Conservation (phyloP, 441 rosid species). For the Populus trichocarpa region DNA sequence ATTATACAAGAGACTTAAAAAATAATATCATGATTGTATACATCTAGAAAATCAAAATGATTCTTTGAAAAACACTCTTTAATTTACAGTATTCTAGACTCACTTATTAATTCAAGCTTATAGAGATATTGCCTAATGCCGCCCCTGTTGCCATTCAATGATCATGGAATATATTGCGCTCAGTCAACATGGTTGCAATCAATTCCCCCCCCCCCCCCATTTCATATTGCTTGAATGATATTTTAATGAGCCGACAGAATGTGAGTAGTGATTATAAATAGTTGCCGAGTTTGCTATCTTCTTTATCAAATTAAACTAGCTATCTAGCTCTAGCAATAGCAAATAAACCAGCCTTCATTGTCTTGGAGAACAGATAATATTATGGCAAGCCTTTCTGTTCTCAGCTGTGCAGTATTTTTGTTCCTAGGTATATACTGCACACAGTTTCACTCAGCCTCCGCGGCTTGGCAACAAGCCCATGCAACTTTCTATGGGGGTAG, state of each 20-base stretch:
- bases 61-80: background rate
- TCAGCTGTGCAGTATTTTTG: constrained; percentile 11
- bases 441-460: constrained; percentile 27
- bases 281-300: background rate
- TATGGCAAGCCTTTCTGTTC: constrained; percentile 23
- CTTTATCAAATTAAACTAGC: background rate
- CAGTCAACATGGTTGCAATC: constrained; percentile 9
- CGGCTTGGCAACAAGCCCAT: constrained; percentile 58
- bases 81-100: background rate
- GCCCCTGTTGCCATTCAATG: constrained; percentile 2
- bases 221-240: background rate
- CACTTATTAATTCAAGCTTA: background rate
- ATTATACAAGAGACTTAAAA: background rate
- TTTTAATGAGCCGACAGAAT: background rate
- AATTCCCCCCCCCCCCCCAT: background rate
- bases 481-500: constrained; percentile 74
- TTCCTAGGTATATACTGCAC: constrained; percentile 23
- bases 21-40: background rate
- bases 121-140: background rate
- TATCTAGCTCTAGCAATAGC: background rate
- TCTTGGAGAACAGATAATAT: constrained; percentile 15
- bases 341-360: background rate
- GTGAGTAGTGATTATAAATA: constrained; percentile 23
- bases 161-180: constrained; percentile 15
- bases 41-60: background rate